Base-by-base conservation (phyloP, 2,329 filamentous ascomycete genomes). In the Aureobasidium subglaciale region DNA sequence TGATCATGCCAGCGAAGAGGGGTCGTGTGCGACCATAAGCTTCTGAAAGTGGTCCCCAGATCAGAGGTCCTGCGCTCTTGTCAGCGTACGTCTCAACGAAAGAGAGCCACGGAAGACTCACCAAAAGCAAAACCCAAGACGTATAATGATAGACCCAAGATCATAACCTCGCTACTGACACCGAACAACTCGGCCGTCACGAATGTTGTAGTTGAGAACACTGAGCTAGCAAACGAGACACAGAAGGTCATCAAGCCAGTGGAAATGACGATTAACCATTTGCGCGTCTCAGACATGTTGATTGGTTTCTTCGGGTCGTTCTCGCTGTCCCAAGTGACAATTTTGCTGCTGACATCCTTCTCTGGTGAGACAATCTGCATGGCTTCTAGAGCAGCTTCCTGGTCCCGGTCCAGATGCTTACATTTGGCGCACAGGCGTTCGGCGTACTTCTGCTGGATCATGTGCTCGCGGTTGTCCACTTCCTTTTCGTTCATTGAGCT, bases 1-100 rank as follows among this genome's bases (percentile, higher is more conserved):
- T 57, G 18, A 69, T 62, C 63, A 76, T 78, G 1, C 76, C 78
- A 18, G 73, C 60, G 62, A 80, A 74, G 1, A 82, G 64, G 3
- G 78, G 78, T 8, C 64, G 57, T 57, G 70, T 73, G 5, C 79
- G 72, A 1, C 79, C 79, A 58, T 75, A 79, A 2, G 77, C 69
- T 65, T 87, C 83, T 6, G 78, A 81, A 5, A 85, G 60, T 0
- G 84, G 83, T 0, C 81, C 81, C 71, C 65, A 76, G 30, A 58
- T 22, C 13, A 59, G 15, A n/a, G 56, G 58, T 11, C 56, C 58
- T 45, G 8, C 2, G 20, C 3, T 16, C 13, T 4, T 22, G 9
- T 38, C 20, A 41, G 20, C 9, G 30, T 5, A 5, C 9, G 24
- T 11, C 4, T n/a, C 10, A 22, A 3, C 1, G 11, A 5, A 7